Evolutionary conservation across 495 filamentous ascomycete species (phyloP), one percentile per base, ranked within the genome.

Genomic region (Thozetella sp.): DNA sequence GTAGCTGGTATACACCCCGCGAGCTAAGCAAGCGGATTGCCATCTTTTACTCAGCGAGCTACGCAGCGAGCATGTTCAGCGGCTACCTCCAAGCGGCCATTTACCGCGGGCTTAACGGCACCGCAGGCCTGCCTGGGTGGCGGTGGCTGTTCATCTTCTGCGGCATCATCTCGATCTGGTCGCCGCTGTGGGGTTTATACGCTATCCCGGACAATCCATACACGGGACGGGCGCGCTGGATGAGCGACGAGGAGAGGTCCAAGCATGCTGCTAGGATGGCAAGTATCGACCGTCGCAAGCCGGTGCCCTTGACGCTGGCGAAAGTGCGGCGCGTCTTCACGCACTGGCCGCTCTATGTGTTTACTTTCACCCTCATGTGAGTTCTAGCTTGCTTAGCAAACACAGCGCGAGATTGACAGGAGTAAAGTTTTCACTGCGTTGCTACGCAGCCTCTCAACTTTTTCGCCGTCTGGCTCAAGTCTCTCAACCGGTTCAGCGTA

Each of bases 61-160:
- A 59, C 3, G 60, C 56, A 9, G 63, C 55, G 1, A 59, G 24
- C 17, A 54, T 63, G 55, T 60, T 66, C 40, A 37, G 54, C 0
- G 63, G 63, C 12, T 76, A 80, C 48, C 73, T 83, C 25, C 77
- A 82, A 53, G 76, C 76, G 3, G 74, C 70, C 1, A 74, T 79
- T 30, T 69, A 80, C 56, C 65, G 62, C 20, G 70, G 66, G 22
- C 64, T 83, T 30, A 57, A 81, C 46, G 79, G 78, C 13, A 59
- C 59, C 10, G 56, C 57, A 11, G 80, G 79, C 0, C 61, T 82
- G 0, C 65, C 72, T 0, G 81, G 79, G 0, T 84, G 80, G 81
- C 62, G 83, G 22, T 87, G 86, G 86, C 63, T 88, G n/a, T 88
- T 87, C 56, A 82, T 87, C 30, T 72, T 78, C 45, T 66, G 73